Conservation (phyloP, 495 filamentous ascomycete species). For the Gamarada debralockiae region DNA sequence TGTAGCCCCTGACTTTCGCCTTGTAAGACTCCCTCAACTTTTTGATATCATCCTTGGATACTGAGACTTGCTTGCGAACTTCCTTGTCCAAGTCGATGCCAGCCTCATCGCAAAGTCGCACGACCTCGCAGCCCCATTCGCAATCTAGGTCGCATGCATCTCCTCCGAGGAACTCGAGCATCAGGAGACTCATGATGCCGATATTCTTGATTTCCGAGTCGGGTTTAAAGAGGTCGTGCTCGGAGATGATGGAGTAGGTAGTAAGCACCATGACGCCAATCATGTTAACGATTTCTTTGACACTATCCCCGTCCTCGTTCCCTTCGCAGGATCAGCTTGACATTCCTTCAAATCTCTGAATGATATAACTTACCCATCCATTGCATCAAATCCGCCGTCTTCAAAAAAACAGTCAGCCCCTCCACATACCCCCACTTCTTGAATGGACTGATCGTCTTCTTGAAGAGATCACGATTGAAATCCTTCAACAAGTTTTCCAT, state of each 20-base stretch:
- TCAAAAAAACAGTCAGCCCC: conserved; percentile 23
- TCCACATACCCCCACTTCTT: conserved; percentile 32
- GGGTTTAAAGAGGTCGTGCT: conserved; percentile 23
- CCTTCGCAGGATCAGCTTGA: conserved; percentile 14
- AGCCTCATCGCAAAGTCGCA: conserved; percentile 6
- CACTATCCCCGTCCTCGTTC: conserved; percentile 24
- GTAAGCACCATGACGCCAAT: conserved; percentile 30
- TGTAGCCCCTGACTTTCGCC: neutral
- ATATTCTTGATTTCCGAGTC: conserved; percentile 33
- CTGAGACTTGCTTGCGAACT: conserved; percentile 1
- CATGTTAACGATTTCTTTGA: conserved; percentile 14
- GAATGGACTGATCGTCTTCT: conserved; percentile 31
- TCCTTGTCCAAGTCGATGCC: conserved; percentile 3
- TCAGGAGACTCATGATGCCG: conserved; percentile 27
- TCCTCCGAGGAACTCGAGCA: conserved; percentile 17
- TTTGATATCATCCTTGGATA: conserved; percentile 2
- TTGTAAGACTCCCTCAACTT: neutral
- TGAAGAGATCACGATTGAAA: conserved; percentile 29
- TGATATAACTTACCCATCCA: conserved; percentile 17
- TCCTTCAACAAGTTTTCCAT: conserved; percentile 37
- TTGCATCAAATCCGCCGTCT: conserved; percentile 1
- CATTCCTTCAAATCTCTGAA: neutral
- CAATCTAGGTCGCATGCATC: conserved; percentile 1
- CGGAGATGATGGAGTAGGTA: conserved; percentile 29
- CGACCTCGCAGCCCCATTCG: conserved; percentile 2